Base-by-base conservation (phyloP, 768 basidiomycete species). In the Mycena rosella region DNA sequence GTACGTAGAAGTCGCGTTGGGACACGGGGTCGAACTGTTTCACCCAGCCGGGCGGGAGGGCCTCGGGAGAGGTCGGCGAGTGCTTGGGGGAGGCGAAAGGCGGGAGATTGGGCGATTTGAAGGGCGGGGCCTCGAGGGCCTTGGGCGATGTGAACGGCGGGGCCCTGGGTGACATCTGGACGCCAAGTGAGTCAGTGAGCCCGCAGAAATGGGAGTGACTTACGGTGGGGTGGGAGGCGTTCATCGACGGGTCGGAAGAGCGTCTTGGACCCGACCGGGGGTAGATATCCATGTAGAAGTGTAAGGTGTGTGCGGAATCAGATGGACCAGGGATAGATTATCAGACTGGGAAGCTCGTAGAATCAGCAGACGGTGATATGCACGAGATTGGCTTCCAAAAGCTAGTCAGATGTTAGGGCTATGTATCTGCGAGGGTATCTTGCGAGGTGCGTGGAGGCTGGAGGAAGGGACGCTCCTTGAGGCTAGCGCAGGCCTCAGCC, bases 21-120 rank as follows among this genome's bases (percentile, higher is more conserved):
- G 66, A 63, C 11, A 29, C 59, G 42, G 66, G 53, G 56, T 71
- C 70, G 47, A 49, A 71, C 53, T 71, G 70, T n/a, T 71, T 71
- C 22, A 71, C 49, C 70, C 70, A 71, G 6, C 66, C 66, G 13
- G 62, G 58, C 4, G 70, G 70, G 42, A 71, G 66, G 52, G 48
- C 17, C 11, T 67, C 66, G 8, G 62, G 24, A 17, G 62, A 55
- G n/a, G 58, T 51, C 15, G 67, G 52, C 2, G 63, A 68, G 15
- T 59, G 67, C 40, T 30, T 54, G 59, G 52, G 54, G 48, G 65
- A 67, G 1, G 48, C 36, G 15, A 60, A 38, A 27, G 51, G 34
- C 3, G 60, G 47, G 29, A 20, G 30, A 40, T 62, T 38, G 38
- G 38, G 38, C 10, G 42, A 44, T 11, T 15, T 40, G 38, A 18